phyloP scores from a whole-genome alignment of 2,329 filamentous ascomycete genomes.

The Hymenoscyphus scutula region DNA sequence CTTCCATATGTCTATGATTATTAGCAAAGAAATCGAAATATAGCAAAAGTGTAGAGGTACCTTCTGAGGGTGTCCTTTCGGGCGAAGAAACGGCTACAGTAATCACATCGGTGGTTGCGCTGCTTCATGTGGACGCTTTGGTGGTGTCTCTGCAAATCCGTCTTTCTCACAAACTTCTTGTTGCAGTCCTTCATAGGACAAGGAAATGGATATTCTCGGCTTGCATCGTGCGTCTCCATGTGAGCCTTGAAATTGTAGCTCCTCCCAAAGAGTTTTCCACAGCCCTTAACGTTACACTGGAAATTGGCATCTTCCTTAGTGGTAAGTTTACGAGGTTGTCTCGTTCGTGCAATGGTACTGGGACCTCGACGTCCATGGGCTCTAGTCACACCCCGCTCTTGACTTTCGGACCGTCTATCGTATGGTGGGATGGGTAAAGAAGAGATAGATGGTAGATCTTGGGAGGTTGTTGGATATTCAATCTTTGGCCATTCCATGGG shows the following conservation, averaged over 20 bases:
- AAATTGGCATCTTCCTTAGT: conserved; percentile 69
- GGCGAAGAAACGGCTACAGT: conserved; percentile 70
- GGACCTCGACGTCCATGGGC: conserved; percentile 23
- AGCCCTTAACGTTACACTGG: conserved; percentile 65
- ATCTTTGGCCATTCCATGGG: conserved; percentile 32
- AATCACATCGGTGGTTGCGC: conserved; percentile 66
- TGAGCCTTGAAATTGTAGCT: conserved; percentile 87
- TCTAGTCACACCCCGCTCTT: conserved; percentile 23
- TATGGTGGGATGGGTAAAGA: conserved; percentile 30
- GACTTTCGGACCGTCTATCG: conserved; percentile 31
- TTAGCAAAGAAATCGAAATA: background rate
- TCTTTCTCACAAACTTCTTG: conserved; percentile 78
- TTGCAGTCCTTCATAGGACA: conserved; percentile 65
- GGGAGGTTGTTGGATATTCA: conserved; percentile 27
- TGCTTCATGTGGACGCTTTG: conserved; percentile 72
- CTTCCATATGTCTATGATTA: conserved; percentile 65
- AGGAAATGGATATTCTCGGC: conserved; percentile 66
- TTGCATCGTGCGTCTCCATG: conserved; percentile 77
- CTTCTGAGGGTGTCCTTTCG: conserved; percentile 80
- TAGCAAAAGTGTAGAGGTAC: conserved; percentile 41
- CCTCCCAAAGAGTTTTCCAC: conserved; percentile 76
- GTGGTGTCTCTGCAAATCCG: conserved; percentile 66
- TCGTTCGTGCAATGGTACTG: conserved; percentile 30
- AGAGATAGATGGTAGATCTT: conserved; percentile 31
- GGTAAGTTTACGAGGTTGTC: conserved; percentile 51